A percentile compares a stretch with the other conserved stretches of the same genome.
phyloP scores from a whole-genome alignment of 2,329 filamentous ascomycete species.

The Furcasterigmium sp. region DNA sequence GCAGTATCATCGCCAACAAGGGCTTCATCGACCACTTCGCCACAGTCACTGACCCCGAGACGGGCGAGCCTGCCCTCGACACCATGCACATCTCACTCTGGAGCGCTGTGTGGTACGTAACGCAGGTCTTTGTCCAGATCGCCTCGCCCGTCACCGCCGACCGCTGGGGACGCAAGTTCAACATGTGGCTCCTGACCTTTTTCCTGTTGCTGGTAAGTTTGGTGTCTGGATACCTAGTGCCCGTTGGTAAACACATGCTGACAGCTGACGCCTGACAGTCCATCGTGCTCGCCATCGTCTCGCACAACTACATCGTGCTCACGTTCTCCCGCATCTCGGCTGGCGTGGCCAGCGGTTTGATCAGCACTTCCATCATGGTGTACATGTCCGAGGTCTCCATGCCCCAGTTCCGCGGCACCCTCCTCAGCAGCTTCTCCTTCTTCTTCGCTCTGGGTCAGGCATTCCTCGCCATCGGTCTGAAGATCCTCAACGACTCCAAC shows the following conservation, averaged over 20 bases:
- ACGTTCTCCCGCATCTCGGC: neutral
- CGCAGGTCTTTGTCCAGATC: neutral
- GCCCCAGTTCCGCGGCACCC: slow-evolving; percentile 2
- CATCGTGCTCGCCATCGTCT: neutral
- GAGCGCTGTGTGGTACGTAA: neutral
- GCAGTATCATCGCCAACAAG: slow-evolving; percentile 2
- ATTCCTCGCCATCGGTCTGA: slow-evolving; percentile 1
- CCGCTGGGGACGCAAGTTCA: neutral
- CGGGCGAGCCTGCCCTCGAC: slow-evolving; percentile 2
- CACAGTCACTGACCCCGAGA: slow-evolving; percentile 1
- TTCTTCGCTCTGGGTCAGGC: neutral
- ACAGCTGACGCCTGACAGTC: no score
- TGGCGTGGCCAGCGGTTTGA: slow-evolving; percentile 1
- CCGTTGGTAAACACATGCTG: no score
- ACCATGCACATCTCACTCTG: slow-evolving; percentile 1
- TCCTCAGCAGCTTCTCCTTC: neutral
- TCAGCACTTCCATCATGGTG: neutral
- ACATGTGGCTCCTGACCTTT: neutral
- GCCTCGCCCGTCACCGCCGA: neutral
- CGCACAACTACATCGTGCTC: neutral
- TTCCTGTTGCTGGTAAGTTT: neutral
- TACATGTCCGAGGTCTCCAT: slow-evolving; percentile 2
- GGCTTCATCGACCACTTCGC: slow-evolving; percentile 4
- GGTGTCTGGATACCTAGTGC: no score
- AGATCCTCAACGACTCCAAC: slow-evolving; percentile 1